Percentiles rank a stretch among this genome's conserved stretches.
These are phyloP conservation scores for Helianthus tuberosus DNA, from an alignment of 129 eudicot genomes.

Conservation along the genomic window DNA sequence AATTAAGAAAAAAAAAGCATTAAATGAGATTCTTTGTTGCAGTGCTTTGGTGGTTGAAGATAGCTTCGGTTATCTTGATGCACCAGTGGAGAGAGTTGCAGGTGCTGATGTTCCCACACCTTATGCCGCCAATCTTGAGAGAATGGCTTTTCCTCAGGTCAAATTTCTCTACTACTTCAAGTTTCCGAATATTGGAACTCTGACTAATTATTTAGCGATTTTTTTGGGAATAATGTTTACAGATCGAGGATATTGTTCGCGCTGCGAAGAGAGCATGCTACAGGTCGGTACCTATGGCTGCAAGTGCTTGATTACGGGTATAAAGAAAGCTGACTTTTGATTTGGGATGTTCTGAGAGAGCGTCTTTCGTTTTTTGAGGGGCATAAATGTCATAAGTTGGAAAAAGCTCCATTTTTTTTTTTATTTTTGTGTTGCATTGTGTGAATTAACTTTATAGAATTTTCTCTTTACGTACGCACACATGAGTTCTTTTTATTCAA, in stretches of 20 bases:
- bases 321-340: conserved; percentile 22
- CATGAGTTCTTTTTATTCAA: conserved; percentile 6
- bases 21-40: conserved; percentile 6
- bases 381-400: conserved; percentile 19
- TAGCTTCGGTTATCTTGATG: conserved; percentile 68
- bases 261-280: conserved; percentile 73
- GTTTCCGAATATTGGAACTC: neutral
- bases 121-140: conserved; percentile 71
- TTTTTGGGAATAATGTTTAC: neutral
- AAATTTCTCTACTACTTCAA: neutral
- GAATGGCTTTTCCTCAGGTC: conserved; percentile 78
- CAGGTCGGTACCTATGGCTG: conserved; percentile 53
- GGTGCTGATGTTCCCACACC: conserved; percentile 83
- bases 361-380: conserved; percentile 32
- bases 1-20: neutral
- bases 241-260: conserved; percentile 75
- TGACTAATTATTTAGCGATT: neutral
- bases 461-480: conserved; percentile 16
- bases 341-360: conserved; percentile 23
- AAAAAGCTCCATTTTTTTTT: conserved; percentile 11
- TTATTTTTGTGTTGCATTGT: conserved; percentile 9
- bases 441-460: conserved; percentile 22
- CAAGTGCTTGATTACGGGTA: conserved; percentile 41
- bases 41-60: conserved; percentile 67
- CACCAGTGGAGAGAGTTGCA: conserved; percentile 67